Conservation (phyloP, 169 alveolate species). For the Eimeria mitis region DNA sequence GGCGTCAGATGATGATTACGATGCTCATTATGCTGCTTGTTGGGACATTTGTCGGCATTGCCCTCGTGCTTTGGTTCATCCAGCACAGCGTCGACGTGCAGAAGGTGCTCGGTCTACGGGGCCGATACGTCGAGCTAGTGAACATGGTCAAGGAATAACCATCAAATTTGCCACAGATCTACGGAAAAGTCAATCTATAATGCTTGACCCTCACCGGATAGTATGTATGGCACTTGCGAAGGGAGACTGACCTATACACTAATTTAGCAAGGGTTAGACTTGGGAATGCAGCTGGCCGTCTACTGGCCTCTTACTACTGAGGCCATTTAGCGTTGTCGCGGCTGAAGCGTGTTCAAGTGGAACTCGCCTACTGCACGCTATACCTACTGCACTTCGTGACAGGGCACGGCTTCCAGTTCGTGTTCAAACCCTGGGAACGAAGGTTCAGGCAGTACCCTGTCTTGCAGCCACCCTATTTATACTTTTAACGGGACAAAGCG, state of each 20-base stretch:
- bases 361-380: neutral
- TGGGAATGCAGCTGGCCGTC: neutral
- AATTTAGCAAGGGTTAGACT: neutral
- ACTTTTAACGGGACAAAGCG: neutral
- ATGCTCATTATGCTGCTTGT: constrained; percentile 27
- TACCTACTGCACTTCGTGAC: neutral
- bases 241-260: neutral
- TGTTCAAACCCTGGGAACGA: neutral
- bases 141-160: constrained; percentile 51
- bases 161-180: neutral
- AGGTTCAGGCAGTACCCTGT: neutral
- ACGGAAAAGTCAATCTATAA: neutral
- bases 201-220: neutral
- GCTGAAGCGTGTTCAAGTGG: neutral
- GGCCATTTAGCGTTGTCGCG: neutral
- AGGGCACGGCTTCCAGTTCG: neutral
- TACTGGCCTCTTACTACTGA: neutral
- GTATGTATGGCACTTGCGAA: too few relatives aligned
- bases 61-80: constrained; percentile 62
- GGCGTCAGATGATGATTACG: constrained; percentile 46
- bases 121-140: constrained; percentile 71
- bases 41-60: constrained; percentile 54
- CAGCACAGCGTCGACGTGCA: constrained; percentile 75
- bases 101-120: constrained; percentile 43
- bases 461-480: neutral